These are phyloP conservation scores for Pseudozyma flocculosa DNA, from an alignment of 1,284 basidiomycete genomes.

Conservation along the genomic window DNA sequence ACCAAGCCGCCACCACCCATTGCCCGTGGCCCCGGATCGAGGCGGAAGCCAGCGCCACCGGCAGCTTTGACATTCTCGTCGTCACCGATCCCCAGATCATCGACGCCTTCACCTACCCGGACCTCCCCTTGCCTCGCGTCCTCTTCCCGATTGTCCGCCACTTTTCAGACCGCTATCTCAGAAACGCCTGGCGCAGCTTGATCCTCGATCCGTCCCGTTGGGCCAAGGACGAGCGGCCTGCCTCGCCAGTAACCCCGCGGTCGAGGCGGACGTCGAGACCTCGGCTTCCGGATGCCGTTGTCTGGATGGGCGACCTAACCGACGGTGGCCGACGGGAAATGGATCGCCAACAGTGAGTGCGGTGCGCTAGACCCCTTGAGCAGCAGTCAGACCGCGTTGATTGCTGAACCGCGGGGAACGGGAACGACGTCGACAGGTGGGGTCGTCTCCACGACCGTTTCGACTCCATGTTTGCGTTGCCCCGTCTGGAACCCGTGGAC, in stretches of 20 bases:
- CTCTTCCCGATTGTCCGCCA: conserved; percentile 20
- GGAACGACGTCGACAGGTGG: too few species aligned
- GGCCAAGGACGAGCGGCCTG: not conserved
- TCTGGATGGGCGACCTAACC: conserved; percentile 42
- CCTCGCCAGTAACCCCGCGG: too few species aligned
- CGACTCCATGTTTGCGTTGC: too few species aligned
- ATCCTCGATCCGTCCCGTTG: conserved; percentile 20
- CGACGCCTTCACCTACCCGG: conserved; percentile 25
- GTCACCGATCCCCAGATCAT: conserved; percentile 37
- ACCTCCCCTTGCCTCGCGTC: conserved; percentile 10
- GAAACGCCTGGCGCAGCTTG: conserved; percentile 26
- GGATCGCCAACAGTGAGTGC: not conserved
- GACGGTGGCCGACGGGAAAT: conserved; percentile 30
- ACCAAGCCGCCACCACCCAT: conserved; percentile 17
- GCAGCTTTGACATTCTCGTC: conserved; percentile 18
- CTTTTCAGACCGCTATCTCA: conserved; percentile 37
- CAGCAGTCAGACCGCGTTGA: too few species aligned
- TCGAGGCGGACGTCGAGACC: too few species aligned
- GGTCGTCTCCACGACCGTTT: too few species aligned
- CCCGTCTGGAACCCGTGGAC: too few species aligned
- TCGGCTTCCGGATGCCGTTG: conserved; percentile 25
- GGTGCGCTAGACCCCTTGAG: too few species aligned
- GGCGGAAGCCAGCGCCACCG: conserved; percentile 1
- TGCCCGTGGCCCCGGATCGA: conserved; percentile 31
- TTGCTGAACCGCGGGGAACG: too few species aligned